Base-by-base conservation (phyloP, 129 eudicot species). In the Mikania micrantha region DNA sequence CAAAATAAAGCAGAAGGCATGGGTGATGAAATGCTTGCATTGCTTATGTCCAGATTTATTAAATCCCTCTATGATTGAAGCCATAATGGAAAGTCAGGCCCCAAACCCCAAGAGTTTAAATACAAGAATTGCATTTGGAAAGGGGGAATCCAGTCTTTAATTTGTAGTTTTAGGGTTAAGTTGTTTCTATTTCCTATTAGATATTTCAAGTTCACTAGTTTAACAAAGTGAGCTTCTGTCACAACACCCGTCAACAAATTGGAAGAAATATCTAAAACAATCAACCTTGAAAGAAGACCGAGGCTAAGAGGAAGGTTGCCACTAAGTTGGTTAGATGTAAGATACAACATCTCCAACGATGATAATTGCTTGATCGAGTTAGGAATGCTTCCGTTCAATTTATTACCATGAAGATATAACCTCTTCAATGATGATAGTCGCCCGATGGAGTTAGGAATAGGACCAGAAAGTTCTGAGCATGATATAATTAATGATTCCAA, bases 1-100 rank as follows among this genome's bases (percentile, higher is more conserved):
- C 78, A 78, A 20, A 73, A 72, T 76, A 69, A 78, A 17, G 38
- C 22, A 29, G 13, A 21, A 9, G 71, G 83, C 40, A 78, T 38
- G 57, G 9, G 10, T 28, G 60, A 66, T 29, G 49, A 59, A 35
- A 72, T 73, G 7, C 36, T 1, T 0, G 83, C 50, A 11, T 73
- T 49, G 47, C 58, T 29, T 35, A 78, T 4, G 34, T 58, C 75
- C 7, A 71, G 16, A 6, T 0, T 0, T 44, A 4, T 20, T 20
- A 71, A 58, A 44, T 28, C 21, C n/a, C 21, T 28, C 12, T 72
- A 78, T 15, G 42, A 58, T 8, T 59, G 68, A 71, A 47, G 67
- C 66, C 67, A 61, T 4, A 19, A 59, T 28, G 75, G 67, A 67
- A 79, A 50, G 63, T 60, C 1, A 77, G 83, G 71, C 50, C 58